Conservation (phyloP, 352 stramenopile genomes). For the Phytophthora crassamura region DNA sequence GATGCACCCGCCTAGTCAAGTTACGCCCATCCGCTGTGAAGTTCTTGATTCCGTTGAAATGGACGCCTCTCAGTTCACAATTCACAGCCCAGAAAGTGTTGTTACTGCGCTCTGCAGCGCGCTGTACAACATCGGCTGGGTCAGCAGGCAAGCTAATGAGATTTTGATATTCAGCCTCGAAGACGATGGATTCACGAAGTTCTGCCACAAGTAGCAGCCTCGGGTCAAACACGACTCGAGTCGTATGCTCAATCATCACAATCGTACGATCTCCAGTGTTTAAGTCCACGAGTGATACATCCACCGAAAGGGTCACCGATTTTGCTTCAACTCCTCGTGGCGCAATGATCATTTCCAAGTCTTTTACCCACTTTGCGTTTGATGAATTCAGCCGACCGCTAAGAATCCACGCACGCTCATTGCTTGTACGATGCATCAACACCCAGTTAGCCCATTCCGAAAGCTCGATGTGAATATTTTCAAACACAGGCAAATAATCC, state of each 20-base stretch:
- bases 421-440: slow-evolving; percentile 14
- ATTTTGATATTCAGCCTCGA: slow-evolving; percentile 23
- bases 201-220: slow-evolving; percentile 1
- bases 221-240: slow-evolving; percentile 8
- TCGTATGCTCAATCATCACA: slow-evolving; percentile 8
- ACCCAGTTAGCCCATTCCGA: slow-evolving; percentile 18
- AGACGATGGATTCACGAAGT: slow-evolving; percentile 13
- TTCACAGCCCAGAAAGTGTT: slow-evolving; percentile 9
- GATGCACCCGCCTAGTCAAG: slow-evolving; percentile 3
- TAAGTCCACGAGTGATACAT: slow-evolving; percentile 14
- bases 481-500: not conserved
- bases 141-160: slow-evolving; percentile 23
- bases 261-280: slow-evolving; percentile 3
- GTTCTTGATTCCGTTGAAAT: slow-evolving; percentile 15
- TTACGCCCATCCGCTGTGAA: slow-evolving; percentile 14
- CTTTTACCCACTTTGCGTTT: slow-evolving; percentile 7
- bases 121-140: slow-evolving; percentile 5
- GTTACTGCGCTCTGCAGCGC: slow-evolving; percentile 1
- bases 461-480: slow-evolving; percentile 5
- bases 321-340: not conserved
- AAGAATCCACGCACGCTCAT: not conserved
- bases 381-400: not conserved
- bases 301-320: slow-evolving; percentile 9
- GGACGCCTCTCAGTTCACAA: slow-evolving; percentile 12
- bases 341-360: slow-evolving; percentile 10